Evolutionary conservation across 2,329 filamentous ascomycete species (phyloP).

Genomic region (Phyllosticta paracitricarpa): DNA sequence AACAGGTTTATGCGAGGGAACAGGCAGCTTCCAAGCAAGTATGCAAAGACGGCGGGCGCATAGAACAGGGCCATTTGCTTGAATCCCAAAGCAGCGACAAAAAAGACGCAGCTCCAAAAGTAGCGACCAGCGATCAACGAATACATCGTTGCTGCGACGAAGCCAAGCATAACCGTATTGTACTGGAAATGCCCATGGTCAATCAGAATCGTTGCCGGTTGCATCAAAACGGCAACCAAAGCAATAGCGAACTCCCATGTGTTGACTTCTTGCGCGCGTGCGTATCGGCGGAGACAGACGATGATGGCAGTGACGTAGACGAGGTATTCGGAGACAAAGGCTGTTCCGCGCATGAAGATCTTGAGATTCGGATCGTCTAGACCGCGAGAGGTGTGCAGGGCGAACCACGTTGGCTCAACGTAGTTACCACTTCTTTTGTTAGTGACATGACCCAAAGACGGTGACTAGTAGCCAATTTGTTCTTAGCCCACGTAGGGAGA

Average conservation of each 20-base stretch:
- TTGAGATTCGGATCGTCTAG: conserved; percentile 71
- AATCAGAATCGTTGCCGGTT: conserved; percentile 80
- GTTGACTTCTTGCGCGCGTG: conserved; percentile 64
- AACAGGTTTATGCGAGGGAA: conserved; percentile 58
- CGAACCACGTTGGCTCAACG: conserved; percentile 81
- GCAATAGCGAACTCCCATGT: conserved; percentile 78
- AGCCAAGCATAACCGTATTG: conserved; percentile 95
- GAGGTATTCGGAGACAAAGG: conserved; percentile 82
- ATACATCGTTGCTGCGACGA: conserved; percentile 77
- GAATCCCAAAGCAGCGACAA: conserved; percentile 87
- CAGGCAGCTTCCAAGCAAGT: conserved; percentile 78
- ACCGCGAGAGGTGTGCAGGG: conserved; percentile 71
- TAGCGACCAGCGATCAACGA: conserved; percentile 77
- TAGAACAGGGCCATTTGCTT: conserved; percentile 99
- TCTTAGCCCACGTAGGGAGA: too few relatives aligned
- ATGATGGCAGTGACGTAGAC: conserved; percentile 78
- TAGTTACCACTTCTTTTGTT: conserved; percentile 48
- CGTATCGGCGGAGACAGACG: conserved; percentile 74
- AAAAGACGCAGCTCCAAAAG: conserved; percentile 86
- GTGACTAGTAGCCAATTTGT: not conserved
- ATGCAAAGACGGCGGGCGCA: conserved; percentile 84
- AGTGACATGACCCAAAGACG: conserved; percentile 2
- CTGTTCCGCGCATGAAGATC: conserved; percentile 90
- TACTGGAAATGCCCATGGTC: conserved; percentile 97
- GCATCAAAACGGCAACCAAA: conserved; percentile 81